phyloP scores from a whole-genome alignment of 148 eudicot genomes.

The Euryodendron excelsum region DNA sequence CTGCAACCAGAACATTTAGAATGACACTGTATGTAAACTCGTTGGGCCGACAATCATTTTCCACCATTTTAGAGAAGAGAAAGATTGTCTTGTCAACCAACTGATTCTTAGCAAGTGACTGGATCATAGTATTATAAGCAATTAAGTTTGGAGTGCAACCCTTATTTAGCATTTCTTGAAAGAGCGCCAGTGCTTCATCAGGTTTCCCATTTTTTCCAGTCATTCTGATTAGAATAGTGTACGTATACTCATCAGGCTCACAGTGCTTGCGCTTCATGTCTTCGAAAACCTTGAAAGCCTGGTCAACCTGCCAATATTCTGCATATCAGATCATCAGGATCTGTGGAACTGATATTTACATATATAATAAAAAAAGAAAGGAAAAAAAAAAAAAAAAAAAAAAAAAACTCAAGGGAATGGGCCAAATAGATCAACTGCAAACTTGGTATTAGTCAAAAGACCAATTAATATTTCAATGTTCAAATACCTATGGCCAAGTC shows the following conservation, averaged over 20 bases:
- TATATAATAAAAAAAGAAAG: neutral
- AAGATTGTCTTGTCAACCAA: slow-evolving; percentile 67
- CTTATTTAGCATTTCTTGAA: slow-evolving; percentile 79
- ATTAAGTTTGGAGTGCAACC: slow-evolving; percentile 62
- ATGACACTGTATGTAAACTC: slow-evolving; percentile 82
- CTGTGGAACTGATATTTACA: neutral
- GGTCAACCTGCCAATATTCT: slow-evolving; percentile 68
- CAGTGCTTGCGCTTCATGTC: slow-evolving; percentile 78
- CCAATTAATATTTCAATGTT: neutral
- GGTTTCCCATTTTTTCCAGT: slow-evolving; percentile 66
- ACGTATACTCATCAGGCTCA: slow-evolving; percentile 85
- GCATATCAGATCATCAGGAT: slow-evolving; percentile 63
- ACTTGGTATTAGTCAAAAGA: neutral
- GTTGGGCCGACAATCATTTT: slow-evolving; percentile 76
- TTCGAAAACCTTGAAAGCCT: slow-evolving; percentile 60
- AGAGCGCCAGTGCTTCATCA: slow-evolving; percentile 57
- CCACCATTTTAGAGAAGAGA: slow-evolving; percentile 80
- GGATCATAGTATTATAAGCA: slow-evolving; percentile 78
- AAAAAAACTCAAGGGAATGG: neutral
- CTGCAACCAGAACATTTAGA: slow-evolving; percentile 64
- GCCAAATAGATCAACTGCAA: neutral
- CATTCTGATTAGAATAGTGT: slow-evolving; percentile 87
- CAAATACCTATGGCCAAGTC: neutral
- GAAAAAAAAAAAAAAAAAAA: too few species aligned
- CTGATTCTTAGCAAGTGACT: slow-evolving; percentile 61